Percentiles rank a stretch among this genome's conserved stretches.
Evolutionary conservation across 129 eudicot genomes (phyloP).

Genomic region (Erigeron canadensis): DNA sequence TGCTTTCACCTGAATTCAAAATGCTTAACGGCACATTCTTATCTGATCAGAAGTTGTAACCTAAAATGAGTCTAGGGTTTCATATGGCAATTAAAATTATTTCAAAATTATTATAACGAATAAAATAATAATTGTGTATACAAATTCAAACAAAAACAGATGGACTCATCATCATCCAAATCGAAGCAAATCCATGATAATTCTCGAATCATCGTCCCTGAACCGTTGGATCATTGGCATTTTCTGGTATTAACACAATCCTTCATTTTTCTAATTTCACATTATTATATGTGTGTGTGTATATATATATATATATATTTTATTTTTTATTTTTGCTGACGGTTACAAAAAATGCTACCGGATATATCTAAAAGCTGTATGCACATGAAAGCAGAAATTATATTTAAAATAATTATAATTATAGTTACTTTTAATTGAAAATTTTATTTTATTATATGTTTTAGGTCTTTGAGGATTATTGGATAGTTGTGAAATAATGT

Average conservation of each 20-base stretch:
- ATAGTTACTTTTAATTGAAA: too few relatives aligned
- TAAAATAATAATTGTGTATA: too few relatives aligned
- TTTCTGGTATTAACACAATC: conserved; percentile 43
- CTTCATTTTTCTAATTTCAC: background rate
- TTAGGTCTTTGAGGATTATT: too few relatives aligned
- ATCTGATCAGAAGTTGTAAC: background rate
- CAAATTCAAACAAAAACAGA: too few relatives aligned
- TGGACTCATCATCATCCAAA: conserved; percentile 5
- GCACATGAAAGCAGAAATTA: too few relatives aligned
- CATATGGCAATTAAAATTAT: background rate
- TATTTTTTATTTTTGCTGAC: too few relatives aligned
- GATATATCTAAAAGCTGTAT: too few relatives aligned
- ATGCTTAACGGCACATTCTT: conserved; percentile 22
- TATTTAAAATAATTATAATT: too few relatives aligned
- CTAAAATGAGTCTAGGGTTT: background rate
- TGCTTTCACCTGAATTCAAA: conserved; percentile 4
- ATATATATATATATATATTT: background rate
- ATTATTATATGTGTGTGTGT: background rate
- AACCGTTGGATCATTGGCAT: conserved; percentile 44
- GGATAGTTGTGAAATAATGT: too few relatives aligned
- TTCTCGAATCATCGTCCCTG: background rate
- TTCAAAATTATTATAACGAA: too few relatives aligned
- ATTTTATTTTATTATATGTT: too few relatives aligned
- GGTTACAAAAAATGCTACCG: too few relatives aligned
- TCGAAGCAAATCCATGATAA: conserved; percentile 6